Percentiles rank a stretch among this genome's conserved stretches.
phyloP scores from a whole-genome alignment of 1,284 basidiomycete species.

The Lentinus polychrous region DNA sequence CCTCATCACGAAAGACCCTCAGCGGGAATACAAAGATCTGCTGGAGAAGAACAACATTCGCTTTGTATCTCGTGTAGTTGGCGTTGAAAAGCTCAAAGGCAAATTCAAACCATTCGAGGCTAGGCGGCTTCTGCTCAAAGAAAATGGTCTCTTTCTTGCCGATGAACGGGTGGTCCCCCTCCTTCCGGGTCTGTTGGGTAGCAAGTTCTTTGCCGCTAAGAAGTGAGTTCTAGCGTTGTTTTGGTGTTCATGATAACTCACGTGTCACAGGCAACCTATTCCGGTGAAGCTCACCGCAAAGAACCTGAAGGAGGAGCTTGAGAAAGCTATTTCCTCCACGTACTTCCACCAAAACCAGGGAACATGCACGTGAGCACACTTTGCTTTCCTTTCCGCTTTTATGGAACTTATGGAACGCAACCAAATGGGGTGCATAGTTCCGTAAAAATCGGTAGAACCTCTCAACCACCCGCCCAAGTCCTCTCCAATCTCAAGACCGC shows the following conservation, averaged over 20 bases:
- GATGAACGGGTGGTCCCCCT: conserved; percentile 88
- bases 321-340: conserved; percentile 85
- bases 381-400: background rate
- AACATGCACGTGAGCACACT: conserved; percentile 72
- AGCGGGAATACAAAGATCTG: conserved; percentile 92
- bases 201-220: conserved; percentile 90
- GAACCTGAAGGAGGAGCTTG: conserved; percentile 85
- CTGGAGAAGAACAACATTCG: conserved; percentile 74
- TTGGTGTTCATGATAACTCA: background rate
- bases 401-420: background rate
- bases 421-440: conserved; percentile 44
- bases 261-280: conserved; percentile 74
- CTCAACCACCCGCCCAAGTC: conserved; percentile 69
- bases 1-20: conserved; percentile 93
- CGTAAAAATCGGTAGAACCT: conserved; percentile 77
- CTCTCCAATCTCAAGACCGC: conserved; percentile 76
- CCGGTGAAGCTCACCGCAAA: conserved; percentile 84
- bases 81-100: conserved; percentile 82
- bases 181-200: conserved; percentile 83
- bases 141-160: conserved; percentile 89
- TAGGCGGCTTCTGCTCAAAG: conserved; percentile 75
- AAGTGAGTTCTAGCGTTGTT: conserved; percentile 47
- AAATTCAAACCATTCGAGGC: conserved; percentile 95
- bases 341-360: conserved; percentile 92
- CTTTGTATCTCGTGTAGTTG: conserved; percentile 91